Evolutionary conservation across 768 basidiomycete species (phyloP).

Genomic region (Exsudoporus frostii): DNA sequence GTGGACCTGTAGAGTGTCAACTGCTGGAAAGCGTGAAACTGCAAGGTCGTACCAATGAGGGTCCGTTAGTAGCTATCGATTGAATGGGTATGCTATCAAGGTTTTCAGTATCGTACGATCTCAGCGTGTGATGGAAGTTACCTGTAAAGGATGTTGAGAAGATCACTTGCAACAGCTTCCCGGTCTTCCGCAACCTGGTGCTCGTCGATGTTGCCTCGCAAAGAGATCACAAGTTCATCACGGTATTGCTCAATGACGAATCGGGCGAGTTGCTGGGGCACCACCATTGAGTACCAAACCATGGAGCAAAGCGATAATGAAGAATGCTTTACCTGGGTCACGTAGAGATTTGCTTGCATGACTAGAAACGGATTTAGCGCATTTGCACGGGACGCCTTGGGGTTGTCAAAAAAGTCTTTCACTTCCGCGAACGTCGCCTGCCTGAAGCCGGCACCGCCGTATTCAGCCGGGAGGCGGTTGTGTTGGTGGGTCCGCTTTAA

Average conservation of each 20-base stretch:
- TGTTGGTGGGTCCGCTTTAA: conserved; percentile 57
- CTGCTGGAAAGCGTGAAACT: not conserved
- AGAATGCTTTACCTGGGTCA: conserved; percentile 67
- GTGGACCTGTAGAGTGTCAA: conserved; percentile 54
- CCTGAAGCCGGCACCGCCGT: conserved; percentile 67
- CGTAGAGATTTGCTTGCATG: conserved; percentile 89
- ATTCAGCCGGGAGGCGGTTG: conserved; percentile 53
- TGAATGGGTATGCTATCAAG: conserved; percentile 79
- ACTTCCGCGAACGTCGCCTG: conserved; percentile 86
- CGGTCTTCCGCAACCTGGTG: conserved; percentile 65
- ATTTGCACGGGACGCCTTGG: conserved; percentile 79
- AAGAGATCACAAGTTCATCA: conserved; percentile 71
- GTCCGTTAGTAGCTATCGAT: conserved; percentile 86
- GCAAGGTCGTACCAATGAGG: conserved; percentile 55
- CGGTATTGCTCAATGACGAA: conserved; percentile 92
- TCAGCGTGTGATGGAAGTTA: conserved; percentile 24
- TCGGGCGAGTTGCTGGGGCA: conserved; percentile 81
- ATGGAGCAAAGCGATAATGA: not conserved
- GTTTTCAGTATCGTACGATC: conserved; percentile 2
- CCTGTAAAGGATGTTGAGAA: conserved; percentile 84
- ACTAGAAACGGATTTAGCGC: conserved; percentile 89
- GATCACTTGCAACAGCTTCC: conserved; percentile 83
- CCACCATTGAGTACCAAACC: not conserved
- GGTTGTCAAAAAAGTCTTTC: conserved; percentile 89
- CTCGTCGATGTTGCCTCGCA: conserved; percentile 65